Conservation (phyloP, 2,329 filamentous ascomycete genomes). For the Cercospora sp. region DNA sequence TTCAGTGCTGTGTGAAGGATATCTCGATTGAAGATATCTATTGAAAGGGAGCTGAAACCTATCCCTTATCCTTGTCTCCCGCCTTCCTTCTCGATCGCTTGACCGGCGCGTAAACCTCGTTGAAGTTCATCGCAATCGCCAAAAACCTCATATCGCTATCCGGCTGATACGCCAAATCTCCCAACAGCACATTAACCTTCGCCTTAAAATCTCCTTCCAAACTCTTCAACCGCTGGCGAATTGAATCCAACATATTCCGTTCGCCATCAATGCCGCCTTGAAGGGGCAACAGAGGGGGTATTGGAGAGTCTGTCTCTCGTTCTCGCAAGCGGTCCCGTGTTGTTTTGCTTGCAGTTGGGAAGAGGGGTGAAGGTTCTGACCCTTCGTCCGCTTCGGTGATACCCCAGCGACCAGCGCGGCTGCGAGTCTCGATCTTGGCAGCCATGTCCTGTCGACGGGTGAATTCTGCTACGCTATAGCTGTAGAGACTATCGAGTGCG, state of each 20-base stretch:
- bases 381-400: constrained; percentile 58
- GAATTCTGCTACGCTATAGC: constrained; percentile 92
- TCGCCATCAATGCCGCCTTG: constrained; percentile 45
- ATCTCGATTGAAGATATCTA: not conserved
- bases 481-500: constrained; percentile 89
- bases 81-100: constrained; percentile 39
- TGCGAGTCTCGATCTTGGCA: constrained; percentile 68
- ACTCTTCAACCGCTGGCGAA: constrained; percentile 71
- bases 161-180: constrained; percentile 88
- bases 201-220: constrained; percentile 75
- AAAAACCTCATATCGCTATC: constrained; percentile 95
- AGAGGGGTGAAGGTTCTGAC: constrained; percentile 24
- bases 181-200: constrained; percentile 76
- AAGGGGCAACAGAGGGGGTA: constrained; percentile 43
- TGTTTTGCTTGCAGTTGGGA: constrained; percentile 18
- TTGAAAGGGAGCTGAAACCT: not conserved
- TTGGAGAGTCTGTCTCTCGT: constrained; percentile 45
- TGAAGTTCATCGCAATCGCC: constrained; percentile 98
- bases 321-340: constrained; percentile 17
- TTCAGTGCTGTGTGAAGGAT: not conserved
- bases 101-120: constrained; percentile 86
- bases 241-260: constrained; percentile 69
- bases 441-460: constrained; percentile 84
- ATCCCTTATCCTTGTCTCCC: constrained; percentile 22
- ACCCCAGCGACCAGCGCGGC: constrained; percentile 65